Percentiles rank a stretch among this genome's conserved stretches.
These are phyloP conservation scores for Colletotrichum sansevieriae DNA, from an alignment of 2,329 filamentous ascomycete species.

Conservation along the genomic window DNA sequence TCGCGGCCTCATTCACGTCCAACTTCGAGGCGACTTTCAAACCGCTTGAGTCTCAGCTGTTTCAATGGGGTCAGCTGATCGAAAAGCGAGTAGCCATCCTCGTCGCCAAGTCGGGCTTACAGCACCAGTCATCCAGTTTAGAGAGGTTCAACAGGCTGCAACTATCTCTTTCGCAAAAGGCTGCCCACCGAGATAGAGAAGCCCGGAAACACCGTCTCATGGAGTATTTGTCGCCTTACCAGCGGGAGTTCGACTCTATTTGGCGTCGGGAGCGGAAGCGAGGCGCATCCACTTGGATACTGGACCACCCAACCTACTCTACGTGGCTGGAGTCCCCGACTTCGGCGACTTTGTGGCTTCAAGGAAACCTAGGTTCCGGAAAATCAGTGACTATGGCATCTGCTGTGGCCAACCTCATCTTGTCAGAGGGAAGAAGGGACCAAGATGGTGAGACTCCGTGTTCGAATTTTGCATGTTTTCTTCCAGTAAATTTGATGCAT, in stretches of 20 bases:
- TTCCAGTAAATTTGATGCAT: no score
- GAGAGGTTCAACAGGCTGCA: constrained; percentile 10
- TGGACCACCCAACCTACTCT: background rate
- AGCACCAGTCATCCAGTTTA: background rate
- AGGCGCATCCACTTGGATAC: background rate
- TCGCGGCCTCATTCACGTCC: no score
- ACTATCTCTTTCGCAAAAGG: background rate
- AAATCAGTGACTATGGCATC: background rate
- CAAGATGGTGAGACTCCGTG: no score
- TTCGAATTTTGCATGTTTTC: no score
- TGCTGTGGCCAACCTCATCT: no score
- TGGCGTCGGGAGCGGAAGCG: constrained; percentile 24
- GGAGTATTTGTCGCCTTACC: background rate
- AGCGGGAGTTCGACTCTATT: constrained; percentile 8
- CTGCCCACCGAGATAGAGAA: background rate
- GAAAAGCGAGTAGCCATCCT: constrained; percentile 5
- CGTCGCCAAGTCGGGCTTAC: background rate
- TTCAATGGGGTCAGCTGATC: constrained; percentile 3
- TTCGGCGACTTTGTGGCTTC: background rate
- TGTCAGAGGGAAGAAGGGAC: no score
- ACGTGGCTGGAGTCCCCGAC: background rate
- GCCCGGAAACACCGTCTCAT: constrained; percentile 3
- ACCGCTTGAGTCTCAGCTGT: no score
- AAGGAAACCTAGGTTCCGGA: constrained; percentile 8
- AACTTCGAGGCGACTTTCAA: no score